Evolutionary conservation across 768 basidiomycete species (phyloP), one percentile per base, ranked within the genome.

Genomic region (Saitozyma podzolica): DNA sequence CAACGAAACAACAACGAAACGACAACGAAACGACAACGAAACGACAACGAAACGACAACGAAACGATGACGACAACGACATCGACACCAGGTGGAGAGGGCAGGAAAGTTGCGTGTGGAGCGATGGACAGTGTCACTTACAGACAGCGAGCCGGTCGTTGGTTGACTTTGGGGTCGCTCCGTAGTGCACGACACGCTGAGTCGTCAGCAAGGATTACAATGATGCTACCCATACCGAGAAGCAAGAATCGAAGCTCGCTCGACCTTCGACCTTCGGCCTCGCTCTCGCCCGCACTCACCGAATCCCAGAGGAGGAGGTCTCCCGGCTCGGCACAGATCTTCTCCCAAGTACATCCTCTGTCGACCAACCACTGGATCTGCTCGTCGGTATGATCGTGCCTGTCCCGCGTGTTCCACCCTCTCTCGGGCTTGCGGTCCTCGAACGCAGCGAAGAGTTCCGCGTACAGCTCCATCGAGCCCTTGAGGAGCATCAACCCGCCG

Each of bases 301-400:
- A 63, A 51, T 79, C 72, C 75, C 79, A 80, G 0, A 79, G 58
- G 29, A 79, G 66, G 20, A 80, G 62, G 51, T 77, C 78, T 13
- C 78, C 78, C 6, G 74, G 74, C 2, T 66, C 74, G 14, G 64
- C 66, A 42, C 54, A 56, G 17, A 77, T 69, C 63, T 80, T 80
- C 54, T 66, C 56, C 62, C 64, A 75, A 48, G 73, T 69, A 57
- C 66, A 77, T 8, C 78, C 78, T 14, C 59, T 60, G 37, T 72
- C 76, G 16, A 63, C 40, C 37, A 76, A 62, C 78, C 78, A 80
- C 52, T 74, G 53, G 17, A 74, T 60, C 40, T 70, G 69, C 9
- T 68, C 63, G 13, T 67, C 63, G 50, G 67, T 66, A 56, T 65
- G 73, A 10, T 45, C 50, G 49, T 68, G 65, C 52, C 59, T 42